Evolutionary conservation across 768 basidiomycete species (phyloP), one percentile per base, ranked within the genome.

Genomic region (Panus rudis): DNA sequence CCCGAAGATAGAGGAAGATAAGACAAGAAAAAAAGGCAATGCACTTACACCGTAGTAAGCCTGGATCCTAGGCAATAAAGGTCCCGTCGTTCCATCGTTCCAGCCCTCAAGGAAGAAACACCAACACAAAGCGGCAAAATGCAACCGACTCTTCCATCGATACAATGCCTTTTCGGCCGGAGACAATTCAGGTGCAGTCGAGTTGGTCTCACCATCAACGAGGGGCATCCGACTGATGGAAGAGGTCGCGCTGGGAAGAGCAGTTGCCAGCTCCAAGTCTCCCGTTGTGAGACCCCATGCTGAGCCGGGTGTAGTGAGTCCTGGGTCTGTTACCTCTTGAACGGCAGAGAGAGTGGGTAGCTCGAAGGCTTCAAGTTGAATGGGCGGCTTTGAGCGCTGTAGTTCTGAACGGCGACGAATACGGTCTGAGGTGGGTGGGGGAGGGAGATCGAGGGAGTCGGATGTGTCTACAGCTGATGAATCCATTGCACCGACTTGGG

Each of bases 41-140:
- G 7, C 20, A 41, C 62, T 39, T 44, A 73, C 74, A 47, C 62
- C 56, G 55, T 73, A 75, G 59, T 73, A 68, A 5, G 61, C 56
- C 58, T 85, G 85, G 37, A 91, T 80, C 11, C 75, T 69, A 1
- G 85, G 88, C 10, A 91, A 61, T 17, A 92, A 62, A 1, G 88
- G 85, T 4, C 88, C 88, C 12, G 76, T 75, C 0, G 79, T 71
- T 12, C 79, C 80, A 59, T 87, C 87, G 51, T 82, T 86, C 84
- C 85, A 90, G 23, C 88, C 88, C 14, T 69, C 67, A 6, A 84
- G 61, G 47, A 81, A 79, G 37, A 81, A 42, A n/a, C 66, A 60
- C 63, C 68, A 76, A 52, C 78, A 83, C 31, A 82, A 61, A 2
- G 80, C 61, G 21, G 62, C 48, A 45, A 81, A 74, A 47, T 84